Conservation (phyloP, 2,329 filamentous ascomycete genomes). For the Whalleya microplaca region DNA sequence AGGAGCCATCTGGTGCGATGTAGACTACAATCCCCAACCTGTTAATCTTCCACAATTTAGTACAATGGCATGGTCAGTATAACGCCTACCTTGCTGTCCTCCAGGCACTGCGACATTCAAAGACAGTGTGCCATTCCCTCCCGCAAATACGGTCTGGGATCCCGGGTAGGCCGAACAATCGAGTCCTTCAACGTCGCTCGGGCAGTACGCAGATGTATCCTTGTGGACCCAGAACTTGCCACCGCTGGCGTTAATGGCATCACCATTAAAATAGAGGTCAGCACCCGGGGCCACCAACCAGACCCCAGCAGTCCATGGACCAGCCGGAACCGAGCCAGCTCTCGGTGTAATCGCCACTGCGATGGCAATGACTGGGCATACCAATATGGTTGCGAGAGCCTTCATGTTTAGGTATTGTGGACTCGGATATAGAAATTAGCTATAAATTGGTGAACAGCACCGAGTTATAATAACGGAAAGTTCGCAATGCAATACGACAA, state of each 20-base stretch:
- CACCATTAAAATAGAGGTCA: constrained; percentile 15
- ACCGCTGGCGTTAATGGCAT: constrained; percentile 27
- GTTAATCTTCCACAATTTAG: background rate
- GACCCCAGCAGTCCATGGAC: constrained; percentile 24
- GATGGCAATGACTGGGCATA: constrained; percentile 4
- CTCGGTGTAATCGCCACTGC: constrained; percentile 6
- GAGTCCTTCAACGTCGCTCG: constrained; percentile 11
- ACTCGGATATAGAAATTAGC: background rate
- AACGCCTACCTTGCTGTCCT: constrained; percentile 27
- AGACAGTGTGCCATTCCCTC: constrained; percentile 17
- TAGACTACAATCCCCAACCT: constrained; percentile 20
- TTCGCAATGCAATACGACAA: background rate
- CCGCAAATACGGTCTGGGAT: constrained; percentile 20
- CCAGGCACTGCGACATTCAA: constrained; percentile 27
- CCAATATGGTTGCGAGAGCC: background rate
- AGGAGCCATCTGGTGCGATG: constrained; percentile 24
- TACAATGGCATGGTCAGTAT: background rate
- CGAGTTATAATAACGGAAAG: background rate
- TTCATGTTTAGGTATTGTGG: constrained; percentile 9
- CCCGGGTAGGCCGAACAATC: constrained; percentile 24
- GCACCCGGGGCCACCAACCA: constrained; percentile 10
- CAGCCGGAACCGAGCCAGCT: constrained; percentile 5
- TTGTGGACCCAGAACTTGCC: constrained; percentile 31
- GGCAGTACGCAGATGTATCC: constrained; percentile 26
- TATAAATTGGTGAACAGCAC: background rate